Base-by-base conservation (phyloP, 768 basidiomycete species). In the Lactarius vividus region DNA sequence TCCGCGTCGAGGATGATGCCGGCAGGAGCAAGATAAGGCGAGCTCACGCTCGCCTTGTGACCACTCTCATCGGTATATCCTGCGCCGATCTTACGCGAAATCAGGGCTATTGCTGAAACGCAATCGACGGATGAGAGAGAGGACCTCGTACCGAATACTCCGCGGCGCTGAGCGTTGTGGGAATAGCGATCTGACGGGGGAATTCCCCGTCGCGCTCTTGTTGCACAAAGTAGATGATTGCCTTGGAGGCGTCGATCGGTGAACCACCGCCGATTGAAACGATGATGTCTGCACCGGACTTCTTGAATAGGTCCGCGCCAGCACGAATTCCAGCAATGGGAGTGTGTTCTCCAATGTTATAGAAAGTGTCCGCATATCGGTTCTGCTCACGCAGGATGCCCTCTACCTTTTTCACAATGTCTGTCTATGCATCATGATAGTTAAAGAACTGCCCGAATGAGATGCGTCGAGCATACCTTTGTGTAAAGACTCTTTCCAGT, bases 191-290 rank as follows among this genome's bases (percentile, higher is more conserved):
- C 70, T 92, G 90, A 23, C 76, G 80, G 57, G 84, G 75, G 57
- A 81, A 85, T 5, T 76, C 75, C 0, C 82, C 84, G 2, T 84
- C 85, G 3, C 70, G 75, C 66, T 86, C 83, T 65, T 86, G 75
- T 69, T 88, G 85, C 37, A 86, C 76, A 59, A 83, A 81, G 73
- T 85, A 87, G 9, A 88, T 73, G 33, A 92, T 88, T 0, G 85
- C 86, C 73, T 94, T 93, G 26, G 88, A 78, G 1, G 88, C 89
- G 73, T 92, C 92, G 64, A 92, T 80, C 15, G 91, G 89, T 1
- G 90, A 92, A 57, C 91, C 92, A 28, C 92, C 91, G 2, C 92
- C 92, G 52, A 92, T 80, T 31, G 88, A 78, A 44, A 94, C 82
- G 69, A 92, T 84, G 26, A 87, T 80, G 72, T 92, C 86, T 65